phyloP scores from a whole-genome alignment of 148 eudicot species.

The Amaranthus cruentus region DNA sequence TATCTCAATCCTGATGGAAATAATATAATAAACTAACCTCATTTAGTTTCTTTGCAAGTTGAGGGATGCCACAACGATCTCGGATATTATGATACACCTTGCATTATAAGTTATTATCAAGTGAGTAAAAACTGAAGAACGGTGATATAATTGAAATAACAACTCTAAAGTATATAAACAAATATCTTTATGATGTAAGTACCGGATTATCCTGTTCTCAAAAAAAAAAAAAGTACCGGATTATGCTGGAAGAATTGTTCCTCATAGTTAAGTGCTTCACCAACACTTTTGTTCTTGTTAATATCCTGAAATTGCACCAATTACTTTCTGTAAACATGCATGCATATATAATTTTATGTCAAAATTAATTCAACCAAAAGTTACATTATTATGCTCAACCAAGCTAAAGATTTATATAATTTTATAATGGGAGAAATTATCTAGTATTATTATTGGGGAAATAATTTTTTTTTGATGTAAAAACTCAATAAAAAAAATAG shows the following conservation, averaged over 20 bases:
- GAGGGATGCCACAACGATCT: conserved; percentile 47
- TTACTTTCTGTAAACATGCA: too few relatives aligned
- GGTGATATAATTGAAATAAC: background rate
- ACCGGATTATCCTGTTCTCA: conserved; percentile 43
- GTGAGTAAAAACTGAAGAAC: background rate
- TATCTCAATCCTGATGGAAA: too few relatives aligned
- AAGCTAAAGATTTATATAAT: too few relatives aligned
- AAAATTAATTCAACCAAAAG: too few relatives aligned
- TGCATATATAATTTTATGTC: too few relatives aligned
- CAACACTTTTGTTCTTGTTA: conserved; percentile 34
- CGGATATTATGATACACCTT: conserved; percentile 37
- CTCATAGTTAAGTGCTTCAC: conserved; percentile 40
- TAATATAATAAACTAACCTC: too few relatives aligned
- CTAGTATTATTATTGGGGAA: too few relatives aligned
- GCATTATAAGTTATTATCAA: background rate
- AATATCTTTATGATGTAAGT: background rate
- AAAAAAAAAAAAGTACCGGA: too few relatives aligned
- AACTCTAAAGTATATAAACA: too few relatives aligned
- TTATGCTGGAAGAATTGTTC: conserved; percentile 45
- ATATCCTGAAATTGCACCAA: conserved; percentile 37
- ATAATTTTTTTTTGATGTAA: too few relatives aligned
- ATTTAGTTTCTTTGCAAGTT: conserved; percentile 46
- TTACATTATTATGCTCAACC: too few relatives aligned
- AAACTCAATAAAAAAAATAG: background rate
- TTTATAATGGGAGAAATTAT: too few relatives aligned